Evolutionary conservation across 2,329 filamentous ascomycete genomes (phyloP).

Genomic region (Nannizziopsis barbatae): DNA sequence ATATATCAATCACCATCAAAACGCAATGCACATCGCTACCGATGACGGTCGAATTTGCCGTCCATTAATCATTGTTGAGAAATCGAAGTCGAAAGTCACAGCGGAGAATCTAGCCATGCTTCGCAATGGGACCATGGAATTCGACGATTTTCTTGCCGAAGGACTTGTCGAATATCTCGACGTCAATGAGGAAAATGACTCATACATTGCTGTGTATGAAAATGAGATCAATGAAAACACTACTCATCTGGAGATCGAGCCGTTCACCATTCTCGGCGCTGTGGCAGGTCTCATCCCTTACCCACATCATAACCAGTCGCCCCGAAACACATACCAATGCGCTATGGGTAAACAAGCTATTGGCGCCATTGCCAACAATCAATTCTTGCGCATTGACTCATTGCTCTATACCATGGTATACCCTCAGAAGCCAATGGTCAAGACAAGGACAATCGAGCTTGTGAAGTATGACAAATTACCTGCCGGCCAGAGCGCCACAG

Average conservation of each 20-base stretch:
- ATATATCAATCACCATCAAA: constrained; percentile 86
- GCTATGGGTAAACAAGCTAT: constrained; percentile 99
- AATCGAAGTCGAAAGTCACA: constrained; percentile 69
- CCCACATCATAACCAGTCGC: constrained; percentile 97
- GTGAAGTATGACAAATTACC: constrained; percentile 96
- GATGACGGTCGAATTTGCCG: constrained; percentile 95
- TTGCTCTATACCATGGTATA: constrained; percentile 95
- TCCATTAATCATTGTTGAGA: constrained; percentile 89
- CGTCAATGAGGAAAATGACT: constrained; percentile 96
- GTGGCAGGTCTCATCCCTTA: constrained; percentile 96
- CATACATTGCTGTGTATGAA: constrained; percentile 83
- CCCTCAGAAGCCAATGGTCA: constrained; percentile 93
- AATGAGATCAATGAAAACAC: constrained; percentile 69
- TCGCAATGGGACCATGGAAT: constrained; percentile 71
- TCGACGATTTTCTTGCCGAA: constrained; percentile 84
- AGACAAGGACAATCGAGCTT: constrained; percentile 90
- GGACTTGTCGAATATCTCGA: constrained; percentile 94
- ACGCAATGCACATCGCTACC: constrained; percentile 86
- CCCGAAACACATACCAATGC: constrained; percentile 96
- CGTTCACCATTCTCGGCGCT: constrained; percentile 89
- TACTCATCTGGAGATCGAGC: constrained; percentile 94
- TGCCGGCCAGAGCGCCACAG: constrained; percentile 90
- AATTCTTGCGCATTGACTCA: constrained; percentile 93
- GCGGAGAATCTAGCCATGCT: constrained; percentile 67
- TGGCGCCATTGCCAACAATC: constrained; percentile 94